Base-by-base conservation (phyloP, 2,329 filamentous ascomycete genomes). In the Ophiosphaerella herpotricha region DNA sequence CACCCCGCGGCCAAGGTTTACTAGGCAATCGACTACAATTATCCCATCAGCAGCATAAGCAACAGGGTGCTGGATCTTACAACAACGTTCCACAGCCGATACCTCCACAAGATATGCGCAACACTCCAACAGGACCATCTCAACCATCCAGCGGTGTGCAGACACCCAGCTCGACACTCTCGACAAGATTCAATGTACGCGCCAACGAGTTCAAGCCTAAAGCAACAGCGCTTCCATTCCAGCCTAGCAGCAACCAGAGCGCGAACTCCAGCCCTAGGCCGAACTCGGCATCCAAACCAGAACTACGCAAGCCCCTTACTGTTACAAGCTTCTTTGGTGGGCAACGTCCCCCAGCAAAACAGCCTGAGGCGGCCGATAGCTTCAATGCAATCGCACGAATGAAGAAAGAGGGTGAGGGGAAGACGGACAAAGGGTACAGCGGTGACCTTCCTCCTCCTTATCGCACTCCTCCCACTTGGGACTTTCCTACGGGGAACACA, bases 381-480 rank as follows among this genome's bases (percentile, higher is more conserved):
- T 87, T 87, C 74, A 84, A 87, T 63, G 79, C 83, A 1, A 78
- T 89, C 57, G 82, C 91, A 45, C 85, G 90, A 47, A 80, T 90
- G 69, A 86, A 86, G 69, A 91, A 90, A 70, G 82, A 84, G 53
- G 74, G 55, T 1, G 73, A 78, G n/a, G 72, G 72, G 8, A 72
- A 77, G 39, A 1, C 4, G 18, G 77, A 80, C 13, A 72, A 78
- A 47, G 73, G 75, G 3, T 81, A 82, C 50, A 96, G 94, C 65
- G 87, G 86, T 39, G 91, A 91, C n/a, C 83, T 97, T 45, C 88
- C 88, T 33, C 88, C 88, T 24, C 86, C 93, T 4, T 97, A 88
- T 73, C 87, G 91, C 62, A 97, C 94, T 1, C 79, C 81, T 9
- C 91, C 91, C 0, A 92, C 88, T 0, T 99, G 94, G 93, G 86